phyloP scores from a whole-genome alignment of 1,139 yeast genomes.

The Scheffersomyces illinoinensis region DNA sequence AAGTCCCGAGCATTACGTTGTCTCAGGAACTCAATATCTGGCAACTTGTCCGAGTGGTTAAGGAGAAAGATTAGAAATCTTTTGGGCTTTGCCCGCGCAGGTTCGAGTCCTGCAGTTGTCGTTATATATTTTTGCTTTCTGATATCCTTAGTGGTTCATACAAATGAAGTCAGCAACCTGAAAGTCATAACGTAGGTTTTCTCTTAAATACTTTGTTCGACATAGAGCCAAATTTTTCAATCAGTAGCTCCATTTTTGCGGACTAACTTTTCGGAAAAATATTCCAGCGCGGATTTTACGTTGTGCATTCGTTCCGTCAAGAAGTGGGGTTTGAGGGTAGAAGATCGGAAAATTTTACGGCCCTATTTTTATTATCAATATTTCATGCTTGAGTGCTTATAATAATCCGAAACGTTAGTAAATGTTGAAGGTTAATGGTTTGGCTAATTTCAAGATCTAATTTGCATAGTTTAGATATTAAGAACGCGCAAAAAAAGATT shows the following conservation, averaged over 20 bases:
- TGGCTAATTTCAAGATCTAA: not conserved
- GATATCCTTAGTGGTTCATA: not conserved
- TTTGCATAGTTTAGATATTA: not conserved
- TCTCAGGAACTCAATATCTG: slow-evolving; percentile 1
- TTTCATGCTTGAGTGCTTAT: not conserved
- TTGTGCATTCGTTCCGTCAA: not conserved
- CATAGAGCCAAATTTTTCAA: not conserved
- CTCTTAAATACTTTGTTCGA: not conserved
- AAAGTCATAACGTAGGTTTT: not conserved
- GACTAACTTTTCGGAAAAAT: not conserved
- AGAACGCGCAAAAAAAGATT: too few relatives aligned
- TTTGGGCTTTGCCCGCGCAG: slow-evolving; percentile 57
- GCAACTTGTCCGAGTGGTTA: slow-evolving; percentile 39
- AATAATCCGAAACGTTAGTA: not conserved
- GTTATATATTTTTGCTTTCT: slow-evolving; percentile 8
- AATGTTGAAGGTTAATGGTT: not conserved
- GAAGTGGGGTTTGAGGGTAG: not conserved
- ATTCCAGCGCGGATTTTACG: not conserved
- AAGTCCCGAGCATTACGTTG: not conserved
- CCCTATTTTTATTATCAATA: not conserved
- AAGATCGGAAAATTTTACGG: not conserved
- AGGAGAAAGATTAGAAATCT: slow-evolving; percentile 40
- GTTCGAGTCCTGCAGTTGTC: slow-evolving; percentile 55
- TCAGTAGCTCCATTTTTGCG: not conserved
- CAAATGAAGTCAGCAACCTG: not conserved